Percentiles rank a stretch among this genome's conserved stretches.
These are phyloP conservation scores for Porogramme epimiltina DNA, from an alignment of 1,284 basidiomycete genomes.

Conservation along the genomic window DNA sequence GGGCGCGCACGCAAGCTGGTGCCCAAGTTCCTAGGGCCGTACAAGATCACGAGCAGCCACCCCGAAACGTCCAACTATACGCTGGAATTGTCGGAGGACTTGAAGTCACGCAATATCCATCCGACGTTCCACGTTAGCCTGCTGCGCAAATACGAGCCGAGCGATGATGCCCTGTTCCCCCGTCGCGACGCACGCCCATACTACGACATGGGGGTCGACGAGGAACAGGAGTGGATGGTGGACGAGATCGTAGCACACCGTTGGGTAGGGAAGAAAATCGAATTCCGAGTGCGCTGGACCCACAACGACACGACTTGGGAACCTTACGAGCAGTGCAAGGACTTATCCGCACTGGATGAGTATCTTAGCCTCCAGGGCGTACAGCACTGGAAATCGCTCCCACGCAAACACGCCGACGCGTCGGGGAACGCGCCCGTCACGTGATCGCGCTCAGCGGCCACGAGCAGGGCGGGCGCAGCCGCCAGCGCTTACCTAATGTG, in stretches of 20 bases:
- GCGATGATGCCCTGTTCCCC: conserved; percentile 27
- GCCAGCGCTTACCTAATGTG: too few relatives aligned
- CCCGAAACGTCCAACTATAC: conserved; percentile 24
- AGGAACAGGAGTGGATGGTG: conserved; percentile 26
- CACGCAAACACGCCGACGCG: too few relatives aligned
- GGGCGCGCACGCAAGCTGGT: conserved; percentile 32
- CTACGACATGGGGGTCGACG: conserved; percentile 28
- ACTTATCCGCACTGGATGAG: conserved; percentile 22
- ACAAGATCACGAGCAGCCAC: conserved; percentile 19
- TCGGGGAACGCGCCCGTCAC: too few relatives aligned
- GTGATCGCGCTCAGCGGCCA: too few relatives aligned
- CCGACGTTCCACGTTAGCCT: conserved; percentile 29
- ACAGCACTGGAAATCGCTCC: not conserved
- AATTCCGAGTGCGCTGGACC: conserved; percentile 23
- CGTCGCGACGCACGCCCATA: conserved; percentile 13
- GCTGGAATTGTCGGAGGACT: conserved; percentile 28
- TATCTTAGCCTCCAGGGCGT: conserved; percentile 23
- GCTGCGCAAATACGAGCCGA: conserved; percentile 24
- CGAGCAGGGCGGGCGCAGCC: too few relatives aligned
- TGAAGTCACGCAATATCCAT: conserved; percentile 25
- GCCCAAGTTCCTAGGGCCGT: conserved; percentile 37
- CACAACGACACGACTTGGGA: conserved; percentile 15
- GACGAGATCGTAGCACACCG: conserved; percentile 23
- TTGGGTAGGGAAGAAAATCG: conserved; percentile 14
- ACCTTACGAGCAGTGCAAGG: conserved; percentile 12